Percentiles rank a stretch among this genome's conserved stretches.
Conservation (phyloP, 1,139 yeast species). For the Meyerozyma guilliermondii region DNA sequence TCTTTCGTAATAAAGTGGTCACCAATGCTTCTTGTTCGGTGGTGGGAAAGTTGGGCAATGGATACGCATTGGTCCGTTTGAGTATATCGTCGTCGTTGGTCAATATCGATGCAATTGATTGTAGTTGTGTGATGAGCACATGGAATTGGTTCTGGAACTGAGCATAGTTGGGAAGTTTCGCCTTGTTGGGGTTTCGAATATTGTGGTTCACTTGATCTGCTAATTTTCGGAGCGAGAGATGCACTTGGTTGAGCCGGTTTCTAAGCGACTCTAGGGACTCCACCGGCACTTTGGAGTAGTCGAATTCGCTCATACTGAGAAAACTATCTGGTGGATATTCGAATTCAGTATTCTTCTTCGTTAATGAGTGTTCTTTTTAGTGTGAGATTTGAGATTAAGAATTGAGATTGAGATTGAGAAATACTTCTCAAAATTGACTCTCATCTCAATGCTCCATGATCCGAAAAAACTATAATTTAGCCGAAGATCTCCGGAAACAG, state of each 20-base stretch:
- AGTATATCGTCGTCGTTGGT: conserved; percentile 57
- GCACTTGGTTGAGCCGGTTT: conserved; percentile 41
- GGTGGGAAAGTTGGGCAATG: conserved; percentile 79
- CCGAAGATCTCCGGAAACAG: conserved; percentile 35
- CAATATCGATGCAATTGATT: conserved; percentile 65
- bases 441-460: conserved; percentile 22
- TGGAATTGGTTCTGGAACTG: conserved; percentile 57
- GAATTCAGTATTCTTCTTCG: too few relatives aligned
- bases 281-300: conserved; percentile 26
- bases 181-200: conserved; percentile 33
- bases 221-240: conserved; percentile 38
- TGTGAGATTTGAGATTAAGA: too few relatives aligned
- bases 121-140: conserved; percentile 75
- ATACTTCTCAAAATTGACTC: too few relatives aligned
- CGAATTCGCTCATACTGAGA: conserved; percentile 8
- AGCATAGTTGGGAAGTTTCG: conserved; percentile 36
- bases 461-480: conserved; percentile 39
- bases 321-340: neutral
- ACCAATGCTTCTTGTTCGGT: conserved; percentile 76
- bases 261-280: conserved; percentile 41
- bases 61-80: conserved; percentile 69
- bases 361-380: conserved; percentile 1
- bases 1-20: conserved; percentile 79
- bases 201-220: conserved; percentile 40
- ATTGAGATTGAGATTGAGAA: too few relatives aligned